A percentile compares a stretch with the other conserved stretches of the same genome.
phyloP scores from a whole-genome alignment of 1,284 basidiomycete species.

The Ganoderma multipileum region DNA sequence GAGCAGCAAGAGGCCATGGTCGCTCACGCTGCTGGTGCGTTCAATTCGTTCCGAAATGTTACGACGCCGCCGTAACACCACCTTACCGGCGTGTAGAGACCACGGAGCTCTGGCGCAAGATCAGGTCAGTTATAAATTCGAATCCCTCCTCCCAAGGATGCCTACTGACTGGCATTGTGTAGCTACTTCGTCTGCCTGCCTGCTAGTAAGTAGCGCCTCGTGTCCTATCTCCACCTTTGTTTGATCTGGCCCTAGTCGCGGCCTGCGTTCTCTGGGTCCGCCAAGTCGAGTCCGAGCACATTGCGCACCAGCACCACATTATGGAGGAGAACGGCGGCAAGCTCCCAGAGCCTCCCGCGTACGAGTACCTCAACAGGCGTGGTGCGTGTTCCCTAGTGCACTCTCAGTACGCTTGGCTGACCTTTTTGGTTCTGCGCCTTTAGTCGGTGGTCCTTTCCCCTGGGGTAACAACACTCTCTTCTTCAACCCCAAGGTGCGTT shows the following conservation, averaged over 20 bases:
- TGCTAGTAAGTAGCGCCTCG: conserved; percentile 56
- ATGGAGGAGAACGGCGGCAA: conserved; percentile 79
- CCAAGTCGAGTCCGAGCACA: conserved; percentile 79
- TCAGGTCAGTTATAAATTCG: conserved; percentile 61
- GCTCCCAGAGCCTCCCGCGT: conserved; percentile 73
- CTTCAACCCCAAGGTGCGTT: conserved; percentile 74
- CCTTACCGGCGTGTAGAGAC: conserved; percentile 55
- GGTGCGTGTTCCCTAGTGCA: conserved; percentile 29
- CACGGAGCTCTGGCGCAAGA: conserved; percentile 83
- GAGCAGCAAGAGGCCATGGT: conserved; percentile 64
- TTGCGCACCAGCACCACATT: conserved; percentile 73
- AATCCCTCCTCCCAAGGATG: no score
- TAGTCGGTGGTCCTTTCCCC: conserved; percentile 57
- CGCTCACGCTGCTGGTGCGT: conserved; percentile 72
- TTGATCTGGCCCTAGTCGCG: conserved; percentile 53
- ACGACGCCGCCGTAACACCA: conserved; percentile 7
- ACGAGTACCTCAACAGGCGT: conserved; percentile 80
- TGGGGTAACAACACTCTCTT: conserved; percentile 86
- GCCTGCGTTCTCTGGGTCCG: conserved; percentile 75
- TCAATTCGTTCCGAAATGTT: conserved; percentile 18
- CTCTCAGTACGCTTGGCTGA: background rate
- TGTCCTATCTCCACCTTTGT: conserved; percentile 18
- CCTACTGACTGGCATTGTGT: background rate
- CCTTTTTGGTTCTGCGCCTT: background rate
- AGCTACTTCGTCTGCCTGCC: conserved; percentile 83